Conservation (phyloP, 768 basidiomycete genomes). For the Mycena vulgaris region DNA sequence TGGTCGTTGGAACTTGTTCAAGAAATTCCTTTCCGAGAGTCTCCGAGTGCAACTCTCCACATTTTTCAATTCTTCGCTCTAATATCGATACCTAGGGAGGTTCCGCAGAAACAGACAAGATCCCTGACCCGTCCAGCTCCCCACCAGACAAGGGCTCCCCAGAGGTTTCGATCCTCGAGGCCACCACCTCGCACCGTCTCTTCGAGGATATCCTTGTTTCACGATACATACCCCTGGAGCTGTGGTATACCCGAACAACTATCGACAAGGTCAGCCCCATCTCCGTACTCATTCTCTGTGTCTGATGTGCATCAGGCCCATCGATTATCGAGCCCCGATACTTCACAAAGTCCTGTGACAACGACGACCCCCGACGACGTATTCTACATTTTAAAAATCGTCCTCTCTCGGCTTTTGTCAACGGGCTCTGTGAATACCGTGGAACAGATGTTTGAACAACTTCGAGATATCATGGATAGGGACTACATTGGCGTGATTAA, state of each 20-base stretch:
- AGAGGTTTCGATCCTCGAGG: slow-evolving; percentile 55
- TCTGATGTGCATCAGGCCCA: slow-evolving; percentile 75
- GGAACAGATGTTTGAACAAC: slow-evolving; percentile 69
- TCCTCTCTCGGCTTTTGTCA: slow-evolving; percentile 83
- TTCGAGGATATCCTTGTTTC: slow-evolving; percentile 78
- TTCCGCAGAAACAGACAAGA: slow-evolving; percentile 21
- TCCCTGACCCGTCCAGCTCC: slow-evolving; percentile 30
- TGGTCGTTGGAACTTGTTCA: slow-evolving; percentile 92
- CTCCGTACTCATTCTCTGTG: background rate
- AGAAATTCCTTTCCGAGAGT: slow-evolving; percentile 86
- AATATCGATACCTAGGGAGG: slow-evolving; percentile 40
- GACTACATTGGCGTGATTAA: slow-evolving; percentile 88
- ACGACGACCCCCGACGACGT: slow-evolving; percentile 94
- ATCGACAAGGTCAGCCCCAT: slow-evolving; percentile 82
- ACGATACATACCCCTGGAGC: slow-evolving; percentile 91
- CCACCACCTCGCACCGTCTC: slow-evolving; percentile 67
- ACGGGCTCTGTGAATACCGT: slow-evolving; percentile 78
- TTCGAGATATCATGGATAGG: slow-evolving; percentile 84
- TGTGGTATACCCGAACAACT: slow-evolving; percentile 90
- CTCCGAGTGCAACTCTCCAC: slow-evolving; percentile 64
- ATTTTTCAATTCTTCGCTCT: background rate
- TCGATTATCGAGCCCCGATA: slow-evolving; percentile 83
- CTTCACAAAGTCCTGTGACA: slow-evolving; percentile 70
- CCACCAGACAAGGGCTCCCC: slow-evolving; percentile 6
- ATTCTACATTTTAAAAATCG: slow-evolving; percentile 94